These are phyloP conservation scores for Cryptosporidium parvum DNA, from an alignment of 169 alveolate species.

Conservation along the genomic window DNA sequence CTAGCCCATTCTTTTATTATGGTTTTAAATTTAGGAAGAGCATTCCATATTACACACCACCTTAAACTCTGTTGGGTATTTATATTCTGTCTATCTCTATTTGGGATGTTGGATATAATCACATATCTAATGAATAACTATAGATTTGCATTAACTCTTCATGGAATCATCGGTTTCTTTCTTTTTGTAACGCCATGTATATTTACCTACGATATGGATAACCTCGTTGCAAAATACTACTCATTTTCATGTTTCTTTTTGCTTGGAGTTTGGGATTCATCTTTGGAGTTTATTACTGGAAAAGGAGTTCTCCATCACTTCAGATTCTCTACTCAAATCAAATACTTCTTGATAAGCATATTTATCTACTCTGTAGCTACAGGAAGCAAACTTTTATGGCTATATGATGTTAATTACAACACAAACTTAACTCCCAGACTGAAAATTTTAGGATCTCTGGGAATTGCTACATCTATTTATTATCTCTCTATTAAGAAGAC, in stretches of 20 bases:
- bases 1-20: constrained; percentile 30
- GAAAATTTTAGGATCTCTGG: constrained; percentile 43
- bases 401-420: constrained; percentile 38
- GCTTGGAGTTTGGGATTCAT: constrained; percentile 73
- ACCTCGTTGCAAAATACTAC: constrained; percentile 28
- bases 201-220: constrained; percentile 35
- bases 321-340: constrained; percentile 26
- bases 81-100: constrained; percentile 19
- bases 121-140: constrained; percentile 27
- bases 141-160: constrained; percentile 2
- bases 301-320: constrained; percentile 58
- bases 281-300: constrained; percentile 66
- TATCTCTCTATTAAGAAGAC: constrained; percentile 42
- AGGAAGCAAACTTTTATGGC: constrained; percentile 64
- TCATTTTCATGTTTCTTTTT: constrained; percentile 48
- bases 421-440: constrained; percentile 44
- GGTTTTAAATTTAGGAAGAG: constrained; percentile 41
- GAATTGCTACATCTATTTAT: constrained; percentile 38
- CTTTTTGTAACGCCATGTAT: constrained; percentile 16
- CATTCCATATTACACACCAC: constrained; percentile 43
- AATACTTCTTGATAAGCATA: constrained; percentile 10
- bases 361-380: constrained; percentile 43
- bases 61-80: constrained; percentile 34
- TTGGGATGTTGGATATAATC: constrained; percentile 32
- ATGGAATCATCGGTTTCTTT: constrained; percentile 9